Conservation (phyloP, 2,329 filamentous ascomycete species). For the Paracorniculantispora psalliotae region DNA sequence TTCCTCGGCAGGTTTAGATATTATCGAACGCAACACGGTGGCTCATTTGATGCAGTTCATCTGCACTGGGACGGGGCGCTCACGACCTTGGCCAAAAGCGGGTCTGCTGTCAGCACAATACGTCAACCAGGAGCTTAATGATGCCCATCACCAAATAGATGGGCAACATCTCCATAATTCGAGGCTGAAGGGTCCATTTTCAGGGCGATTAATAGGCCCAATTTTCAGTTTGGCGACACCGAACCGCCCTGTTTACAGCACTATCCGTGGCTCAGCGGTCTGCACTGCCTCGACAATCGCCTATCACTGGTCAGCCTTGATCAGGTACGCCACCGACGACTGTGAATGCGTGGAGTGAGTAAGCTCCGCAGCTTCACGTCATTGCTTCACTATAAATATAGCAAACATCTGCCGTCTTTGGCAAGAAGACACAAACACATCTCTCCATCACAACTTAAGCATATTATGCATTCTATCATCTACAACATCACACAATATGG, state of each 20-base stretch:
- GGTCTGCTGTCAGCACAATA: neutral
- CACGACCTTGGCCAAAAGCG: neutral
- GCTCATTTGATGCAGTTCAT: neutral
- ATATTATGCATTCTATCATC: neutral
- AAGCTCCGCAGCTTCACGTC: neutral
- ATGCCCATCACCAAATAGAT: neutral
- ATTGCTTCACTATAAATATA: neutral
- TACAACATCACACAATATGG: neutral
- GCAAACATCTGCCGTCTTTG: neutral
- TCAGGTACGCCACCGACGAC: neutral
- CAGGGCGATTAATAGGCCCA: neutral
- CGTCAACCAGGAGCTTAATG: neutral
- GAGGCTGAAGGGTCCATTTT: conserved; percentile 3
- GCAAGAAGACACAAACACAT: neutral
- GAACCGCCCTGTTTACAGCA: neutral
- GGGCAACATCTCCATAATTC: neutral
- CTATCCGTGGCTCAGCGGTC: neutral
- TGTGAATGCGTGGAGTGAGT: neutral
- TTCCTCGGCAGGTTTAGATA: too few species aligned
- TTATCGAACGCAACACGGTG: neutral
- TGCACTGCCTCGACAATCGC: neutral
- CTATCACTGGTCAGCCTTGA: neutral
- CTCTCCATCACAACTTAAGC: too few species aligned
- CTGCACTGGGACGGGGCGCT: neutral
- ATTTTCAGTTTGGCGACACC: neutral